Evolutionary conservation across 805 yeast genomes (phyloP), one percentile per base, ranked within the genome.

Genomic region (Hagleromyces aurorensis): DNA sequence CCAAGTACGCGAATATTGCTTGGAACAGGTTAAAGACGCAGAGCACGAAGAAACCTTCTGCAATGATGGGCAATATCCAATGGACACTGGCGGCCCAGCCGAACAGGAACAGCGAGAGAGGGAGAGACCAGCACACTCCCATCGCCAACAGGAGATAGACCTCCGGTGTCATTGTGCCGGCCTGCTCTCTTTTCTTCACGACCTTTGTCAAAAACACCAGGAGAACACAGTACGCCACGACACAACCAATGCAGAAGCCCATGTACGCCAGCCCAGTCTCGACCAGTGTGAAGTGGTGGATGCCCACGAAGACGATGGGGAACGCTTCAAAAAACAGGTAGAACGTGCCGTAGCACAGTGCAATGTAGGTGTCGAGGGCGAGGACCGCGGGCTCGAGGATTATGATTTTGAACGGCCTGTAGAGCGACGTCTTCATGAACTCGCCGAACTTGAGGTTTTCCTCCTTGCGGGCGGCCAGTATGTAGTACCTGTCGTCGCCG

Each of bases 241-340:
- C 13, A 19, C 63, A 56, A 19, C 82, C 81, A 19, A 69, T 58
- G 28, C 63, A 43, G 21, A 68, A 51, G 10, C 71, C 60, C 22
- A 70, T 25, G 50, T 62, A 76, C 1, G 76, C 52, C 3, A 61
- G 51, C 12, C 78, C 75, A 17, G 51, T 37, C 30, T 67, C 71
- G 18, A 72, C 60, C 14, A 61, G 43, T 4, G 70, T 62, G 50
- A 75, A 75, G 18, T 59, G 45, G 39, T 70, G 61, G 13, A 60
- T 44, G 3, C 61, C 68, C 6, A 37, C 32, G 37, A 67, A 76
- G 3, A 70, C 73, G 20, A 74, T 57, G 7, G 83, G 82, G 53
- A 71, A 72, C 4, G 72, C 74, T 50, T 76, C 81, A 42, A 75
- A 71, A 61, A 70, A 75, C 13, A 72, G 48, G 48, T 72, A 76